Base-by-base conservation (phyloP, 495 filamentous ascomycete species). In the Articulospora tetracladia region DNA sequence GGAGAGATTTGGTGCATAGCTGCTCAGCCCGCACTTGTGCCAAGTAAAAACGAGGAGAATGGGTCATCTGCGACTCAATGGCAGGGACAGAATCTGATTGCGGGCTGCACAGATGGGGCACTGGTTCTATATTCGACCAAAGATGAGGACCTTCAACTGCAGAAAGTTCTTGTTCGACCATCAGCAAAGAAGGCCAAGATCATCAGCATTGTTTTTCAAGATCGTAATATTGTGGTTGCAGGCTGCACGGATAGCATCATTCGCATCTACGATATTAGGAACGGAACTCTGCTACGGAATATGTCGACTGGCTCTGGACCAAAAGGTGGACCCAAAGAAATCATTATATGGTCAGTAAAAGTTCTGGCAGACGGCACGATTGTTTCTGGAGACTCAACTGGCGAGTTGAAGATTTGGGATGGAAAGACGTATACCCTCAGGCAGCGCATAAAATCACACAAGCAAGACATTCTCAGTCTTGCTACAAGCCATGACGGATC, bases 1-100 rank as follows among this genome's bases (percentile, higher is more conserved):
- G 93, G 93, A 39, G 94, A 96, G 65, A 93, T 98, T 59, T 99
- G 94, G 94, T 96, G 93, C 73, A 78, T 97, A 58, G 89, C 87
- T 60, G 90, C 86, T n/a, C 94, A 97, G 75, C 94, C 95, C 20
- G 69, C 77, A 66, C 74, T 76, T 73, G 68, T 74, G 61, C 58
- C 70, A 12, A 68, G 69, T 30, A 71, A 75, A 55, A 71, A 71
- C 58, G 69, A 52, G 32, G 36, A 17, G 53, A 62, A 44, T 64
- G 67, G 26, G 17, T 13, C 52, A 62, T 60, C 36, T 25, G 58
- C 46, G 58, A 61, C 24, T 41, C 51, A 61, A 55, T 67, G 62
- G 65, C 72, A 67, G 20, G 78, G 81, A 10, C 91, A 94, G 74
- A 86, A 88, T 67, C 79, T 98, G 36, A 90, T 92, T 15, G 90